These are phyloP conservation scores for Peronosclerospora sorghi DNA, from an alignment of 352 stramenopile genomes.

Conservation along the genomic window DNA sequence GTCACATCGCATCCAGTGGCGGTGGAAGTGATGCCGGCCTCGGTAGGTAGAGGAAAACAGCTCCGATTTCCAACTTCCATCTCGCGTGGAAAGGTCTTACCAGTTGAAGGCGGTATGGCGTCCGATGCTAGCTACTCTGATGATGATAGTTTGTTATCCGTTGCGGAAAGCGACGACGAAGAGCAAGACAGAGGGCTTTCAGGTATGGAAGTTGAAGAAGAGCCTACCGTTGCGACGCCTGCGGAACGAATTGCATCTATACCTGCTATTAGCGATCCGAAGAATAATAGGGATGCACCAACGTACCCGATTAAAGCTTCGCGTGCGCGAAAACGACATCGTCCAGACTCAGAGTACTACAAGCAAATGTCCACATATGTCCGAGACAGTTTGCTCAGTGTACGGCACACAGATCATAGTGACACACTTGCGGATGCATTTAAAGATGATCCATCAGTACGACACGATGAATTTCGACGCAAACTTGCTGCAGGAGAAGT, in stretches of 20 bases:
- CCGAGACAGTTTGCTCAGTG: conserved; percentile 65
- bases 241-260: conserved; percentile 6
- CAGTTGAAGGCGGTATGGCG: conserved; percentile 24
- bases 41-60: conserved; percentile 64
- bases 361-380: conserved; percentile 81
- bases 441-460: conserved; percentile 26
- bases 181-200: conserved; percentile 21
- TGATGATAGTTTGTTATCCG: conserved; percentile 61
- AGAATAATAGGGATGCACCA: conserved; percentile 8
- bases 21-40: conserved; percentile 64
- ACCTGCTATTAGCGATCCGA: conserved; percentile 4
- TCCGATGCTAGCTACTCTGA: conserved; percentile 49
- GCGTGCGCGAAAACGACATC: conserved; percentile 71
- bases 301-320: conserved; percentile 62
- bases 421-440: conserved; percentile 32
- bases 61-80: conserved; percentile 60
- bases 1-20: conserved; percentile 24
- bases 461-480: conserved; percentile 59
- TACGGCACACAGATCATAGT: conserved; percentile 37
- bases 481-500: conserved; percentile 50
- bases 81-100: conserved; percentile 59
- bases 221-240: conserved; percentile 8
- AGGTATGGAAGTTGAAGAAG: conserved; percentile 22
- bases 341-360: conserved; percentile 71
- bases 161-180: conserved; percentile 56